Percentiles rank a stretch among this genome's conserved stretches.
Conservation (phyloP, 75 land plant genomes). For the Isoetes taiwanensis region DNA sequence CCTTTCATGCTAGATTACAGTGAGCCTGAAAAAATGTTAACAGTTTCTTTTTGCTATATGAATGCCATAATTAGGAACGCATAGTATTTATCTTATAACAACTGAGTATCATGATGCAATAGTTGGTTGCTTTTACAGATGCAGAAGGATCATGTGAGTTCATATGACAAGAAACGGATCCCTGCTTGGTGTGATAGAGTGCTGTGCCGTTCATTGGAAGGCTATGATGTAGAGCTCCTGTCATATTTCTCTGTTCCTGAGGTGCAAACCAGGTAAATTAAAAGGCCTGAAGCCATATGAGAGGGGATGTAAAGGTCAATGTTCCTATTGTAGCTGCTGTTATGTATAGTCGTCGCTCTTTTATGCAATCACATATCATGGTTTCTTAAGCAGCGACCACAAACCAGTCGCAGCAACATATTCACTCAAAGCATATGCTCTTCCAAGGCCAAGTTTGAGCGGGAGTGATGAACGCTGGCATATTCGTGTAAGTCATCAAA, state of each 20-base stretch:
- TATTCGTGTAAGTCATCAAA: constrained; percentile 23
- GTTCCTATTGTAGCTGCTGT: too few relatives aligned
- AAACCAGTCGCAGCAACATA: constrained; percentile 46
- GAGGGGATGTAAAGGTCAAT: too few relatives aligned
- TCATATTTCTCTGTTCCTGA: constrained; percentile 28
- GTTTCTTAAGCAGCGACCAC: constrained; percentile 29
- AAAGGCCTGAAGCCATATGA: too few relatives aligned
- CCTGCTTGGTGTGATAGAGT: constrained; percentile 49
- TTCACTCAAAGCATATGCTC: constrained; percentile 32
- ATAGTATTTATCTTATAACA: neutral
- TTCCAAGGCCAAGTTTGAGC: constrained; percentile 16
- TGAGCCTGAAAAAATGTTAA: too few relatives aligned
- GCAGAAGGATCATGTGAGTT: constrained; percentile 19
- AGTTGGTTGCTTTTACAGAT: constrained; percentile 11
- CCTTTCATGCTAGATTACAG: neutral
- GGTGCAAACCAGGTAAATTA: constrained; percentile 21
- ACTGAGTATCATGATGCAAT: neutral
- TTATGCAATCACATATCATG: too few relatives aligned
- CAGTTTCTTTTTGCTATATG: neutral
- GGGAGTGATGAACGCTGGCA: constrained; percentile 29
- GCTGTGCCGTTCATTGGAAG: constrained; percentile 29
- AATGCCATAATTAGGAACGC: neutral
- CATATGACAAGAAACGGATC: constrained; percentile 32
- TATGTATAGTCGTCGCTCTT: too few relatives aligned
- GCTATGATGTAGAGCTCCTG: constrained; percentile 18